These are phyloP conservation scores for Exsudoporus frostii DNA, from an alignment of 768 basidiomycete genomes.

Conservation along the genomic window DNA sequence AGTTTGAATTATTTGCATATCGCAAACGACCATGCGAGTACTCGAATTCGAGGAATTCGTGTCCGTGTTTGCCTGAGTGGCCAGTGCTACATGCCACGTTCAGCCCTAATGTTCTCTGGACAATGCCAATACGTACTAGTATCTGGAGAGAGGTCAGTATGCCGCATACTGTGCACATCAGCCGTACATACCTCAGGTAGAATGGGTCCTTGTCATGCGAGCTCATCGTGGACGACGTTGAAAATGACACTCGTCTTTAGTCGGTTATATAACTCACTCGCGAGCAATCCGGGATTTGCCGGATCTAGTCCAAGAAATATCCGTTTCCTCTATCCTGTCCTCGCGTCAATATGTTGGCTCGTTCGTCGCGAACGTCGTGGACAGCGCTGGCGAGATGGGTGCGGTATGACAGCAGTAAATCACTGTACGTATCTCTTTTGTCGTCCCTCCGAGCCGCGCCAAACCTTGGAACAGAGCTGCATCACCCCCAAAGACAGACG, in stretches of 20 bases:
- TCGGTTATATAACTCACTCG: neutral
- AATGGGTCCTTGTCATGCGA: conserved; percentile 68
- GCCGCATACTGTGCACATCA: neutral
- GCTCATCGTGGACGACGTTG: conserved; percentile 22
- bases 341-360: conserved; percentile 30
- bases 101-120: neutral
- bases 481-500: conserved; percentile 3
- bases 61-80: conserved; percentile 97
- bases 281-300: conserved; percentile 15
- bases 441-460: neutral
- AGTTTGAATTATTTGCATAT: conserved; percentile 99
- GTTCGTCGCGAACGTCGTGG: conserved; percentile 17
- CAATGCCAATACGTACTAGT: conserved; percentile 41
- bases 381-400: conserved; percentile 20
- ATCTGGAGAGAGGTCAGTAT: conserved; percentile 35
- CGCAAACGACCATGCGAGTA: conserved; percentile 94
- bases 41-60: conserved; percentile 98
- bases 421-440: conserved; percentile 12
- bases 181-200: conserved; percentile 60
- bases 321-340: no score
- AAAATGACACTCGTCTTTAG: neutral
- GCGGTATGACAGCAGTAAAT: conserved; percentile 13
- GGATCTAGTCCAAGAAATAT: conserved; percentile 1
- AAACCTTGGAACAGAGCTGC: conserved; percentile 1
- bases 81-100: conserved; percentile 50